These are phyloP conservation scores for Ehretia macrophylla DNA, from an alignment of 257 asterid species.

Conservation along the genomic window DNA sequence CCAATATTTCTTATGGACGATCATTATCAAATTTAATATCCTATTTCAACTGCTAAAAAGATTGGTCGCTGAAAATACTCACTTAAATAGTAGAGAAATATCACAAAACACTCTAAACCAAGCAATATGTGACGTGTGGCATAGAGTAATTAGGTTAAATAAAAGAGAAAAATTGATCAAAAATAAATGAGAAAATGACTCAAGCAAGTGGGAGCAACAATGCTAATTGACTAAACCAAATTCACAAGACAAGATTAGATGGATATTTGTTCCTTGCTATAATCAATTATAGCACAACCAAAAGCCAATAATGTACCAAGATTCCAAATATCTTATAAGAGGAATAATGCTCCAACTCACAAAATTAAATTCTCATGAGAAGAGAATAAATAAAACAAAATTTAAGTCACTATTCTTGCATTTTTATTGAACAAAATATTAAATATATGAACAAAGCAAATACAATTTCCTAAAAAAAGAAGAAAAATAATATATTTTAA, in stretches of 20 bases:
- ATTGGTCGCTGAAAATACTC: too few relatives aligned
- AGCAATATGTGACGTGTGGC: too few relatives aligned
- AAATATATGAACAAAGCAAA: background rate
- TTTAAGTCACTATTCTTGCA: background rate
- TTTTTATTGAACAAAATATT: background rate
- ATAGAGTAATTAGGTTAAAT: too few relatives aligned
- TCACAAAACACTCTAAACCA: too few relatives aligned
- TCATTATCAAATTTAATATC: too few relatives aligned
- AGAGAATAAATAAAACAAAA: background rate
- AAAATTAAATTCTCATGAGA: slow-evolving; percentile 6
- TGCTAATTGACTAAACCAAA: slow-evolving; percentile 5
- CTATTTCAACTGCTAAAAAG: too few relatives aligned
- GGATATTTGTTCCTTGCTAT: slow-evolving; percentile 8
- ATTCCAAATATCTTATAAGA: slow-evolving; percentile 12
- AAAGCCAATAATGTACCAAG: slow-evolving; percentile 19
- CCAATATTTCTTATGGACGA: too few relatives aligned
- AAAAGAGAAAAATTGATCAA: too few relatives aligned
- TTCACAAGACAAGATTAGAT: slow-evolving; percentile 3
- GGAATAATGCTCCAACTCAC: slow-evolving; percentile 39
- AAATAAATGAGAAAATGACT: background rate
- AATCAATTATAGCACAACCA: slow-evolving; percentile 8
- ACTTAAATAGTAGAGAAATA: too few relatives aligned
- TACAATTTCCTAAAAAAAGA: background rate
- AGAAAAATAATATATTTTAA: slow-evolving; percentile 10
- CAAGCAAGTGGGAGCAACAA: background rate